Percentiles rank a stretch among this genome's conserved stretches.
These are phyloP conservation scores for Dichotomocladium elegans DNA, from an alignment of 371 early-diverging fungal species.

Conservation along the genomic window DNA sequence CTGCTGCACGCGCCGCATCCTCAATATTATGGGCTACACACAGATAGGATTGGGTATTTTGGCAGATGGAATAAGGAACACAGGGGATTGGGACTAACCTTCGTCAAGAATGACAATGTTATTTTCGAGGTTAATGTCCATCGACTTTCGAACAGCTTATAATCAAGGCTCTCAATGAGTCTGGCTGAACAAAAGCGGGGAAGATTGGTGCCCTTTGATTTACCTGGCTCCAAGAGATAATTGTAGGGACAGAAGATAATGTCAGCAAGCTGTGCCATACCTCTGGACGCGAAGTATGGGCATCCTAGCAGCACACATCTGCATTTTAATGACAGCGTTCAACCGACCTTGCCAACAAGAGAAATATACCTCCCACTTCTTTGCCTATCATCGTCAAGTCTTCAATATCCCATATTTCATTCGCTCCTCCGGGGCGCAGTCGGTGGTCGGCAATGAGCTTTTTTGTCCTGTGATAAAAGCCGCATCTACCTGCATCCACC, in stretches of 20 bases:
- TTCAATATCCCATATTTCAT: constrained; percentile 68
- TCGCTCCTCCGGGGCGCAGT: background rate
- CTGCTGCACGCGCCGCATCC: constrained; percentile 50
- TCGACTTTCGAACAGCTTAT: constrained; percentile 50
- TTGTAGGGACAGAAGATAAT: constrained; percentile 93
- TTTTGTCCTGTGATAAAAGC: constrained; percentile 7
- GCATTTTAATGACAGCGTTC: background rate
- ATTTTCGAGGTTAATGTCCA: constrained; percentile 57
- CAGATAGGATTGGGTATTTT: no score
- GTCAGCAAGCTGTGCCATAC: constrained; percentile 59
- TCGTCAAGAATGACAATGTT: constrained; percentile 89
- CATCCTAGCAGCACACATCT: constrained; percentile 45
- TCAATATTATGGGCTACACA: constrained; percentile 52
- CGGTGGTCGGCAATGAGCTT: constrained; percentile 12
- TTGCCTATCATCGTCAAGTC: constrained; percentile 59
- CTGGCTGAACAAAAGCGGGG: background rate
- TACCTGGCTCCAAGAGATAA: constrained; percentile 79
- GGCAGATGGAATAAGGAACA: no score
- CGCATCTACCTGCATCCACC: constrained; percentile 30
- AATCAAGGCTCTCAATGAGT: background rate
- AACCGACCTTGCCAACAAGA: background rate
- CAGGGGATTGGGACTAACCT: constrained; percentile 56
- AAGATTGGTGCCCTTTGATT: constrained; percentile 1
- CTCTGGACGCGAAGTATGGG: constrained; percentile 79
- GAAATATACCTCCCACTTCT: constrained; percentile 17